A percentile compares a stretch with the other conserved stretches of the same genome.
Conservation (phyloP, 148 eudicot genomes). For the Rhododendron henanense region DNA sequence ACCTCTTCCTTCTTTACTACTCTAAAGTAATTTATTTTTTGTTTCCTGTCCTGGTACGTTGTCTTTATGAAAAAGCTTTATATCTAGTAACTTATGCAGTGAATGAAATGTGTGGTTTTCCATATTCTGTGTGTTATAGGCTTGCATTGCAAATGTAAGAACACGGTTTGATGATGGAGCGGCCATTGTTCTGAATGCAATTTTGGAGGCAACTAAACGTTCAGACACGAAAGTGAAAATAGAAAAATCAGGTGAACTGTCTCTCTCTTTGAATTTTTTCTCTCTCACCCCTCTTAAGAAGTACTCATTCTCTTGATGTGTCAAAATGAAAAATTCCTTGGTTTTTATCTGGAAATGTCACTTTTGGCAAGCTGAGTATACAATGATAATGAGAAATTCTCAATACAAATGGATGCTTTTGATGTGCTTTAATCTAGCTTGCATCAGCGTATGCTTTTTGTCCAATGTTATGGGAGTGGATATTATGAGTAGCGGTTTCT, state of each 20-base stretch:
- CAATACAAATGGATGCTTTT: background rate
- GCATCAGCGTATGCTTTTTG: background rate
- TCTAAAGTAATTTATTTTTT: background rate
- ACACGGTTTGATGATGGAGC: constrained; percentile 45
- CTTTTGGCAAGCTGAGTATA: background rate
- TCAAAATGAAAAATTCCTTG: background rate
- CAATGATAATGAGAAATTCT: too few relatives aligned
- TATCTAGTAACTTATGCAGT: background rate
- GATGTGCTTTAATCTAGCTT: background rate
- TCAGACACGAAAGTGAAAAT: constrained; percentile 30
- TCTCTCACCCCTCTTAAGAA: background rate
- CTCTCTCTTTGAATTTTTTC: background rate
- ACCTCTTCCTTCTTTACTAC: background rate
- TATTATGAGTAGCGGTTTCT: background rate
- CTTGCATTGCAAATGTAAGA: constrained; percentile 63
- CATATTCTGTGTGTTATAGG: constrained; percentile 32
- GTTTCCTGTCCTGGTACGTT: background rate
- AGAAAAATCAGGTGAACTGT: constrained; percentile 47
- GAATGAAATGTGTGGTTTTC: background rate
- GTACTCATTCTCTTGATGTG: background rate
- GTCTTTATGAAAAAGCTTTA: background rate
- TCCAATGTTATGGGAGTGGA: background rate
- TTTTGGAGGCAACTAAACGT: constrained; percentile 50
- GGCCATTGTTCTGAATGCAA: constrained; percentile 62
- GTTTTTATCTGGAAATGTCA: background rate